These are phyloP conservation scores for Cryptosporidium ubiquitum DNA, from an alignment of 169 alveolate genomes.

Conservation along the genomic window DNA sequence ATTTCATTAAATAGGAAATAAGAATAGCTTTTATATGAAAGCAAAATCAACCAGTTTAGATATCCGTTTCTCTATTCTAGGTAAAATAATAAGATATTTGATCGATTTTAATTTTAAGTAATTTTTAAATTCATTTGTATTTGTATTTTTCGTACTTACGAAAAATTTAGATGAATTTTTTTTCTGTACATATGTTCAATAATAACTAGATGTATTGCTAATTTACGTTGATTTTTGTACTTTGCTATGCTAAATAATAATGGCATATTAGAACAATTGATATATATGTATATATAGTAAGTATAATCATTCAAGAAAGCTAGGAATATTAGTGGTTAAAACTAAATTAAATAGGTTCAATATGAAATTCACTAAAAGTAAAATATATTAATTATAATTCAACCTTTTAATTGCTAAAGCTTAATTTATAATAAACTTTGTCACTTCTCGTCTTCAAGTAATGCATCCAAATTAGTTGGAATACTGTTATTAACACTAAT, in stretches of 20 bases:
- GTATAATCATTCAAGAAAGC: no score
- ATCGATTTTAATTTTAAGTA: conserved; percentile 5
- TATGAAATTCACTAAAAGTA: not conserved
- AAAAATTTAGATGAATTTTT: no score
- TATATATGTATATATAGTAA: no score
- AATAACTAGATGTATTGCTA: not conserved
- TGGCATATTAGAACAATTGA: not conserved
- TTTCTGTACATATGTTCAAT: no score
- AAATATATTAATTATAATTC: not conserved
- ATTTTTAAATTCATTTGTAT: not conserved
- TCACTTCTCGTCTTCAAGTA: conserved; percentile 9
- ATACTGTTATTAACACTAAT: not conserved
- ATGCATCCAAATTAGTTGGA: conserved; percentile 14
- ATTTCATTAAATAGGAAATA: not conserved
- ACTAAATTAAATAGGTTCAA: no score
- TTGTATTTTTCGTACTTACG: no score
- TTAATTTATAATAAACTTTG: not conserved
- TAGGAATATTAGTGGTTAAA: no score
- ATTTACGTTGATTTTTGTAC: no score
- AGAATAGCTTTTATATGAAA: not conserved
- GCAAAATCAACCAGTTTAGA: not conserved
- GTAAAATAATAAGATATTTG: conserved; percentile 9
- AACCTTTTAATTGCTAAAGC: not conserved
- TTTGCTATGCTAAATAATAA: no score
- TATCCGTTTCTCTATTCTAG: not conserved